Evolutionary conservation across 352 stramenopile genomes (phyloP).

Genomic region (Globisporangium canariense): DNA sequence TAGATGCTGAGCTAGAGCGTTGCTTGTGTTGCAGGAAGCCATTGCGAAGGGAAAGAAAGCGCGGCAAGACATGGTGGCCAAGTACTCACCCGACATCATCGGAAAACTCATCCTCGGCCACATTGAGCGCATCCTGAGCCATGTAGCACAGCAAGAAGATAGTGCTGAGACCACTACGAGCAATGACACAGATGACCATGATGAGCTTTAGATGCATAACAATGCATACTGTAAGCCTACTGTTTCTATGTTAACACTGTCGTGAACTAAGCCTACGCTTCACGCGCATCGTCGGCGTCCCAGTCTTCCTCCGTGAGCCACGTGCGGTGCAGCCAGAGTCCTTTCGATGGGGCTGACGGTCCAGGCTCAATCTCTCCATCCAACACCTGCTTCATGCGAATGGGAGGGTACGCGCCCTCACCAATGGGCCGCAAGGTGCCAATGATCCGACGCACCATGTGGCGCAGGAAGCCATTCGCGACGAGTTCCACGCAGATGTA

Average conservation of each 20-base stretch:
- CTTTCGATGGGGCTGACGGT: constrained; percentile 73
- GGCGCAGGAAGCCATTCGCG: constrained; percentile 80
- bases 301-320: constrained; percentile 80
- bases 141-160: constrained; percentile 23
- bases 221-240: background rate
- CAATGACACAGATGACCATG: constrained; percentile 23
- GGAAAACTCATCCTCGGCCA: constrained; percentile 62
- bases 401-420: constrained; percentile 57
- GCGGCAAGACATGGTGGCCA: constrained; percentile 76
- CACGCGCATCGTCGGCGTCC: constrained; percentile 39
- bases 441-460: constrained; percentile 87
- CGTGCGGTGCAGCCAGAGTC: constrained; percentile 80
- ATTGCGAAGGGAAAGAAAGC: constrained; percentile 62
- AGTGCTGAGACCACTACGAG: background rate
- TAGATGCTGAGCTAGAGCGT: too few relatives aligned
- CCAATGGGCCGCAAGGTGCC: constrained; percentile 74
- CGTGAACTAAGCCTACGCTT: constrained; percentile 21
- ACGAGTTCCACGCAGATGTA: constrained; percentile 83
- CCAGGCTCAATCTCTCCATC: constrained; percentile 44
- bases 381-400: constrained; percentile 67
- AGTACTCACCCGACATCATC: constrained; percentile 78
- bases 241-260: constrained; percentile 24
- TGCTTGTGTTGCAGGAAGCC: constrained; percentile 37
- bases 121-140: constrained; percentile 57
- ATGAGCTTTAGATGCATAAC: constrained; percentile 46